phyloP scores from a whole-genome alignment of 495 filamentous ascomycete genomes.

The Umbilicaria muhlenbergii region DNA sequence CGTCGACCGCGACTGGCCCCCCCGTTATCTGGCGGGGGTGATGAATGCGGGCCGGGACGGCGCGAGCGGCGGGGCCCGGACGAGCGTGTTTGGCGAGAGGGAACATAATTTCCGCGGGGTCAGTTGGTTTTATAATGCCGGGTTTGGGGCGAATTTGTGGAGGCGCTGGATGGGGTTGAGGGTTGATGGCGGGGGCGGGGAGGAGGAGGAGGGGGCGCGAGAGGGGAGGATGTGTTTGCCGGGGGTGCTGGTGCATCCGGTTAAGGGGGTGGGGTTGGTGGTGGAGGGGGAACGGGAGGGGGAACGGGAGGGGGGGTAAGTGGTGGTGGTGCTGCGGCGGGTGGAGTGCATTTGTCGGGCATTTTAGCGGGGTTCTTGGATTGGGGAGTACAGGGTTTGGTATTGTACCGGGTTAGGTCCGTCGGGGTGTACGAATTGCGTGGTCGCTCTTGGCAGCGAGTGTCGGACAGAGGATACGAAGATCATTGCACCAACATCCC shows the following conservation, averaged over 20 bases:
- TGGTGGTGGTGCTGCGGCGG: slow-evolving; percentile 1
- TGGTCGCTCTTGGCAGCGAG: no score
- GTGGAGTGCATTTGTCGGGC: no score
- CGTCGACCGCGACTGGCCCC: slow-evolving; percentile 82
- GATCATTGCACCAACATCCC: no score
- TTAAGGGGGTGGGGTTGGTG: slow-evolving; percentile 72
- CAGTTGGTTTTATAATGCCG: slow-evolving; percentile 91
- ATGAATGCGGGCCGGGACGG: slow-evolving; percentile 81
- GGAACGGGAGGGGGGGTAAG: slow-evolving; percentile 16
- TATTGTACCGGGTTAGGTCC: no score
- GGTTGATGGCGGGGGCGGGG: slow-evolving; percentile 74
- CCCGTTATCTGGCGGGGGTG: slow-evolving; percentile 57
- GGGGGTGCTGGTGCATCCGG: slow-evolving; percentile 81
- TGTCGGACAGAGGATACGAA: no score
- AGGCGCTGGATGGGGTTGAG: slow-evolving; percentile 73
- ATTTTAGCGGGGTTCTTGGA: no score
- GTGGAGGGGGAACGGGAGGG: slow-evolving; percentile 37
- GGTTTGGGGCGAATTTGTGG: slow-evolving; percentile 71
- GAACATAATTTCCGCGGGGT: slow-evolving; percentile 83
- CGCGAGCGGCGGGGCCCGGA: slow-evolving; percentile 54
- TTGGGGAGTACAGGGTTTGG: no score
- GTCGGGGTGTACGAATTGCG: no score
- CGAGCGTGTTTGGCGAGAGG: slow-evolving; percentile 64
- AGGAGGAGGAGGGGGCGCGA: slow-evolving; percentile 60
- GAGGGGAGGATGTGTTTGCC: slow-evolving; percentile 89